Percentiles rank a stretch among this genome's conserved stretches.
Evolutionary conservation across 2,329 filamentous ascomycete species (phyloP).

Genomic region (Fusarium guadeloupense): DNA sequence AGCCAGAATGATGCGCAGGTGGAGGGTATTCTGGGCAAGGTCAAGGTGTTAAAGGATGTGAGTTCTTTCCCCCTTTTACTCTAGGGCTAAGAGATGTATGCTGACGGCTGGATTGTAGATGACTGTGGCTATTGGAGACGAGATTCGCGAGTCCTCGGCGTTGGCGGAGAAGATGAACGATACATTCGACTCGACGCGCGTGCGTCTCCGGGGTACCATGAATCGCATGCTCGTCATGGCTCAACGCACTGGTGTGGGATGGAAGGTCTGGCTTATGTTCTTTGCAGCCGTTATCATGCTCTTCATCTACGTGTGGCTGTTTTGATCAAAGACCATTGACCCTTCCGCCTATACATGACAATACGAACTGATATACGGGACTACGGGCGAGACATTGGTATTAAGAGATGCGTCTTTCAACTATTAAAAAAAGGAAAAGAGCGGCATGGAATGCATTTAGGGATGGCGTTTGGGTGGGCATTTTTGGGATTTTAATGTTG

Average conservation of each 20-base stretch:
- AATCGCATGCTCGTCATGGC: slow-evolving; percentile 97
- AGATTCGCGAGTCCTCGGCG: slow-evolving; percentile 89
- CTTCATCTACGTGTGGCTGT: slow-evolving; percentile 94
- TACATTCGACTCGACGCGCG: slow-evolving; percentile 84
- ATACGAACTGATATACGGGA: background rate
- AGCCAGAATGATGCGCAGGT: slow-evolving; percentile 94
- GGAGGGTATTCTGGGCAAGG: slow-evolving; percentile 89
- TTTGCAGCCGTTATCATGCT: slow-evolving; percentile 83
- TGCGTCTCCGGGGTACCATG: slow-evolving; percentile 90
- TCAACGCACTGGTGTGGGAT: slow-evolving; percentile 90
- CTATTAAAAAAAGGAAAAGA: slow-evolving; percentile 1
- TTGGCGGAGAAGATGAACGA: slow-evolving; percentile 97
- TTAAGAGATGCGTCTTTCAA: background rate
- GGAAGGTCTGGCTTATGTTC: slow-evolving; percentile 93
- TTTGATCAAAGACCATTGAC: slow-evolving; percentile 58
- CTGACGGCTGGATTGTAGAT: slow-evolving; percentile 63
- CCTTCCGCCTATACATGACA: background rate
- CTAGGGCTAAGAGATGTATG: background rate
- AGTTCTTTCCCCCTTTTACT: slow-evolving; percentile 48
- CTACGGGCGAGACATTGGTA: background rate
- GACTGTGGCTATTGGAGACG: slow-evolving; percentile 91
- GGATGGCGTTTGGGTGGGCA: slow-evolving; percentile 39
- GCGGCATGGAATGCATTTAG: slow-evolving; percentile 32
- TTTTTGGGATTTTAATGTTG: slow-evolving; percentile 24
- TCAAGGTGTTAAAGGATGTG: slow-evolving; percentile 88